Evolutionary conservation across 2,329 filamentous ascomycete genomes (phyloP), one percentile per base, ranked within the genome.

Genomic region (Kalmusia sp.): DNA sequence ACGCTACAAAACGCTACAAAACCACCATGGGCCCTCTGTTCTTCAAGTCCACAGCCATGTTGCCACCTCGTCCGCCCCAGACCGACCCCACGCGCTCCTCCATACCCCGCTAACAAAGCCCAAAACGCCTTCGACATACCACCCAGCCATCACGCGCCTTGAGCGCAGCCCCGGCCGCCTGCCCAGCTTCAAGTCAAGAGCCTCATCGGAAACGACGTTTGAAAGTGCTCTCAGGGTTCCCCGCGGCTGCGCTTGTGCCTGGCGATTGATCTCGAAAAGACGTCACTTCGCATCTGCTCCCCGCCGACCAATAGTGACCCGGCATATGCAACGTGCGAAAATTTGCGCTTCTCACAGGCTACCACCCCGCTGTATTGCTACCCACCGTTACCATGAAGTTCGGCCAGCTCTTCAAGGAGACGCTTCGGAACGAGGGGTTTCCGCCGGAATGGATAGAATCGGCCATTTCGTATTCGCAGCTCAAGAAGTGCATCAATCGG

Each of bases 401-500:
- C 75, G 91, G 87, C 24, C 90, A 89, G 70, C 84, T 87, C 67
- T 95, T 92, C 71, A 86, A 87, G 69, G 84, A 88, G 64, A 82
- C 84, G 44, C 81, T 96, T 57, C 80, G 84, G 58, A 83, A 80
- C 59, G 88, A 91, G 80, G 88, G 84, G 59, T 96, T 92, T 70
- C 92, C 92, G 6, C 77, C 84, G 44, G 86, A 88, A 68, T 86
- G 83, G 84, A 76, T 92, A 43, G 82, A 88, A 38, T 87, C 86
- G 24, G 91, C 92, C 43, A 90, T 96, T 57, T 91, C 90, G 2
- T 96, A 96, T 72, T 84, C 88, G 38, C 85, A 92, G 73, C 83
- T 96, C 51, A 96, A 96, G 76, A 96, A 96, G 78, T 91, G 90
- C 75, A 88, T 96, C 69, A 93, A 93, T 70, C 88, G 87, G 69